Percentiles rank a stretch among this genome's conserved stretches.
phyloP scores from a whole-genome alignment of 768 basidiomycete genomes.

The Tubosaeta sp. region DNA sequence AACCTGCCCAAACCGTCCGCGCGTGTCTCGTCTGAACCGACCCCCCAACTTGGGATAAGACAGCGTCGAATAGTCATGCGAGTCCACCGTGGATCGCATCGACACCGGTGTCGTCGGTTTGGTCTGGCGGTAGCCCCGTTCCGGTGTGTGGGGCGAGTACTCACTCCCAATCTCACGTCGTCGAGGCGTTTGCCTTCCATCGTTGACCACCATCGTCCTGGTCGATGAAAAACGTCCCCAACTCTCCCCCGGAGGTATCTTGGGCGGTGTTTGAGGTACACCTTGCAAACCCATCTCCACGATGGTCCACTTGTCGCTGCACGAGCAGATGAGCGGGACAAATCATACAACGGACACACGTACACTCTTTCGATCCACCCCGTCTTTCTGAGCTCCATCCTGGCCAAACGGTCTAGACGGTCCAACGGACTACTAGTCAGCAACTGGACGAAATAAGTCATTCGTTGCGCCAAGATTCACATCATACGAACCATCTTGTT shows the following conservation, averaged over 20 bases:
- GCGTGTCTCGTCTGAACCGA: background rate
- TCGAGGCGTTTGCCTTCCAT: background rate
- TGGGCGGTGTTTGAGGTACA: conserved; percentile 6
- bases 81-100: conserved; percentile 2
- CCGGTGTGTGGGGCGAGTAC: background rate
- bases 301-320: conserved; percentile 27
- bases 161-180: background rate
- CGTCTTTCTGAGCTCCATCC: conserved; percentile 27
- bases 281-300: conserved; percentile 22
- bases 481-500: conserved; percentile 25
- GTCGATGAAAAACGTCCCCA: background rate
- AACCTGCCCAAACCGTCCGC: conserved; percentile 18
- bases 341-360: background rate
- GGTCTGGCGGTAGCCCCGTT: background rate
- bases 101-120: background rate
- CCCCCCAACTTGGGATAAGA: conserved; percentile 1
- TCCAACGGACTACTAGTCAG: conserved; percentile 24
- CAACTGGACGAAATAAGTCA: conserved; percentile 18
- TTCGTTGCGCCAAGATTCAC: background rate
- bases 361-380: conserved; percentile 30
- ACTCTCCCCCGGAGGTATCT: background rate
- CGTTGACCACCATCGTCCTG: background rate
- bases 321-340: background rate
- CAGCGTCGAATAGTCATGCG: conserved; percentile 15
- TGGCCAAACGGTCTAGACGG: conserved; percentile 26